These are phyloP conservation scores for Pinus albicaulis DNA, from an alignment of 75 land plant species.

Conservation along the genomic window DNA sequence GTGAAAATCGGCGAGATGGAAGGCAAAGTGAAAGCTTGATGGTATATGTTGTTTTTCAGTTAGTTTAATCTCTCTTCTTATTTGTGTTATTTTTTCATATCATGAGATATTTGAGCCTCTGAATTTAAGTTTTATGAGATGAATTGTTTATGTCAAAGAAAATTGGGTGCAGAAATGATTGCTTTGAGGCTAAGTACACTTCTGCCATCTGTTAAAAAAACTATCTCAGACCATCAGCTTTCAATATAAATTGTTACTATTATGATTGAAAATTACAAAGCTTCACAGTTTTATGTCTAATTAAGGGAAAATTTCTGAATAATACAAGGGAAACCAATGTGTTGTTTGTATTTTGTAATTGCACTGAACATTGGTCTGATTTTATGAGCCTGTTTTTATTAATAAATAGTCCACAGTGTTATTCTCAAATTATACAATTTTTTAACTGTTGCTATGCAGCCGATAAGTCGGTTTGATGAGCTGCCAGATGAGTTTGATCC, in stretches of 20 bases:
- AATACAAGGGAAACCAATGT: slow-evolving; percentile 4
- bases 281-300: not conserved
- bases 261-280: not conserved
- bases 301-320: not conserved
- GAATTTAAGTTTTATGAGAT: not conserved
- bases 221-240: not conserved
- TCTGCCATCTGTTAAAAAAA: not conserved
- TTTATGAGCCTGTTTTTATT: not conserved
- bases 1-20: slow-evolving; percentile 82
- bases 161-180: not conserved
- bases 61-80: not conserved
- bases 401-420: not conserved
- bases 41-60: slow-evolving; percentile 19
- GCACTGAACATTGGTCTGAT: not conserved
- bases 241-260: not conserved
- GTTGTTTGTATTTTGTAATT: not conserved
- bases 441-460: slow-evolving; percentile 34
- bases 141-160: not conserved
- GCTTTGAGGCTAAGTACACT: not conserved
- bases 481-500: slow-evolving; percentile 82
- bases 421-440: not conserved
- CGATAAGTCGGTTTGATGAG: slow-evolving; percentile 83
- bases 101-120: not conserved
- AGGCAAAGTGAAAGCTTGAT: slow-evolving; percentile 49
- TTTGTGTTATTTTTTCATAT: not conserved